Evolutionary conservation across 176 grass and related monocot species (phyloP), one percentile per base, ranked within the genome.

Genomic region (Elymus sibiricus): DNA sequence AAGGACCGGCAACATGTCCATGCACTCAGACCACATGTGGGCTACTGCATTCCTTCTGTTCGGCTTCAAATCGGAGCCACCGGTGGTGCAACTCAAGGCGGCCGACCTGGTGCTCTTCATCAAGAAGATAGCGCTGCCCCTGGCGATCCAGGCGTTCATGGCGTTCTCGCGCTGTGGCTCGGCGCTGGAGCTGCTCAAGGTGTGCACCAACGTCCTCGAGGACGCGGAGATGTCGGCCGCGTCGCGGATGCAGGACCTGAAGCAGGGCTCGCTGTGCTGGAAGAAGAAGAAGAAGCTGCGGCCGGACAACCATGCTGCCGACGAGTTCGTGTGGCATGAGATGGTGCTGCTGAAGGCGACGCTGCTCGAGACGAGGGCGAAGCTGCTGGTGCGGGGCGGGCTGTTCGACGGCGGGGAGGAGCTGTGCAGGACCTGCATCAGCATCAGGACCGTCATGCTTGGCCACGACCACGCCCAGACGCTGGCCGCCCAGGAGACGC

Each of bases 391-490:
- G 43, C 82, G 90, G 82, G 97, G 97, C 1, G 97, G 97, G 38
- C 46, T 92, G 66, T 94, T 96, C 5, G 97, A 99, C 69, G 91
- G 76, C 0, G 90, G 82, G 0, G 94, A 99, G 76, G 97, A 99
- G 61, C 77, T 99, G 70, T 96, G 97, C 77, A 90, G 97, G 31
- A 99, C 94, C 53, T 99, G 97, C 78, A 90, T 99, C 80, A 99
- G 94, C 82, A 99, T 99, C 73, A 86, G 92, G 58, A 93, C 92
- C 0, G 94, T 99, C 39, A 94, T 99, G 94, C 90, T 99, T 60
- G 94, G 97, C 15, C 97, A 96, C 24, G 86, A 83, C 43, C 92
- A 99, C 83, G 37, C 83, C 29, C 97, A 94, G 22, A 97, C 94
- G 56, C 64, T 99, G 31, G 94, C 94, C 34, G 97, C 90, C 38